Evolutionary conservation across 1,284 basidiomycete genomes (phyloP), one percentile per base, ranked within the genome.

Genomic region (Leccinum angustisporum): DNA sequence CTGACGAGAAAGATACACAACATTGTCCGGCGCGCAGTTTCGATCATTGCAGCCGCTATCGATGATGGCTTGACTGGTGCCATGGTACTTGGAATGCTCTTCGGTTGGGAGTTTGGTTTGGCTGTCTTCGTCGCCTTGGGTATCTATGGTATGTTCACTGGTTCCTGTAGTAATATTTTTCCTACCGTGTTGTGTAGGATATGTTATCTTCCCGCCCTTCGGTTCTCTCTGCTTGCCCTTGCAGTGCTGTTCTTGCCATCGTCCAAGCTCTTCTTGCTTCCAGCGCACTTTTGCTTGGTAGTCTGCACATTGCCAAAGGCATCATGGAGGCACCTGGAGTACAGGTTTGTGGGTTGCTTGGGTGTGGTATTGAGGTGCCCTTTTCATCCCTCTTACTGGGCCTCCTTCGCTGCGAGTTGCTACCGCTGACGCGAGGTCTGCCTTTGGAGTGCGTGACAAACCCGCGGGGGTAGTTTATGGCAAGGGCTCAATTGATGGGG

Each of bases 391-490:
- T 21, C 69, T 72, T 13, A 59, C 63, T 25, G 64, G 60, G 57
- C 56, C 57, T 25, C 73, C 70, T 61, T 72, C 72, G 1, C 14
- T 73, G 53, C 62, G 58, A 25, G 58, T 33, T 1, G 58, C 63
- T 3, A 64, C 60, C 5, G 40, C 21, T 9, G 67, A 70, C 38
- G 64, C 59, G 16, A 63, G 54, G 36, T 61, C 64, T n/a, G 60
- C 94, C 31, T 78, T 95, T 59, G 83, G 87, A 62, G 78, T 93
- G 13, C 80, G 95, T 11, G 86, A 86, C 64, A 91, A 94, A 70
- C 86, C 90, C 2, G 88, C 84, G 1, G 94, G 95, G 59, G 85
- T 97, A 65, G 86, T 90, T 67, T 93, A 97, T 74, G 90, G 88
- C 1, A 83, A 86, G 68, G 92, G 92, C 7, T 81, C 85, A 30